phyloP scores from a whole-genome alignment of 768 basidiomycete genomes.

The Polyporus arcularius region DNA sequence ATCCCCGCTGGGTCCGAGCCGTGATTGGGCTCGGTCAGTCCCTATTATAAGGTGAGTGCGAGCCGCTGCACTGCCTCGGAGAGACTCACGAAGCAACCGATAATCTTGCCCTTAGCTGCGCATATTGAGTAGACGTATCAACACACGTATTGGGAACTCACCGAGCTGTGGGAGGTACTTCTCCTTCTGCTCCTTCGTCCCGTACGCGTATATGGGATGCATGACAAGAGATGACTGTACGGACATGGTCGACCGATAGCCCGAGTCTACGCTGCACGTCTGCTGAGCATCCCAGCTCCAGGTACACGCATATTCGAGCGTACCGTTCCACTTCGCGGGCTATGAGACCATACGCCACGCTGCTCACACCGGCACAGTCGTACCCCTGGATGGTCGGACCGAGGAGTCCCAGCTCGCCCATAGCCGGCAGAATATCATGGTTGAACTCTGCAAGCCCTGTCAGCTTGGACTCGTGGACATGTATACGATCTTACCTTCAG shows the following conservation, averaged over 20 bases:
- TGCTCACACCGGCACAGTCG: constrained; percentile 89
- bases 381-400: constrained; percentile 94
- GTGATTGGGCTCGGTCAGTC: constrained; percentile 94
- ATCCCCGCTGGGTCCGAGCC: constrained; percentile 98
- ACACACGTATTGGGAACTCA: constrained; percentile 27
- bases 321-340: constrained; percentile 92
- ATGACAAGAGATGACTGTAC: constrained; percentile 97
- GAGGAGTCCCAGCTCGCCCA: constrained; percentile 89
- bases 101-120: constrained; percentile 77
- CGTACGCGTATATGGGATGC: constrained; percentile 91
- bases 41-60: constrained; percentile 45
- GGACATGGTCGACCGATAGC: constrained; percentile 92
- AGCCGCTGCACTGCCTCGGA: constrained; percentile 1
- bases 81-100: constrained; percentile 88
- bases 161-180: constrained; percentile 87
- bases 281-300: too few species aligned
- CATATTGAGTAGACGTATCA: background rate
- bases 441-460: constrained; percentile 62
- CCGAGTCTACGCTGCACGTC: constrained; percentile 97
- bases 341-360: constrained; percentile 92
- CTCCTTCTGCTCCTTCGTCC: constrained; percentile 86
- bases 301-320: too few species aligned
- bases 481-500: constrained; percentile 59
- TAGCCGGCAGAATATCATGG: constrained; percentile 75
- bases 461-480: too few species aligned